Percentiles rank a stretch among this genome's conserved stretches.
These are phyloP conservation scores for Dendrobium nobile DNA, from an alignment of 106 monocot genomes.

Conservation along the genomic window DNA sequence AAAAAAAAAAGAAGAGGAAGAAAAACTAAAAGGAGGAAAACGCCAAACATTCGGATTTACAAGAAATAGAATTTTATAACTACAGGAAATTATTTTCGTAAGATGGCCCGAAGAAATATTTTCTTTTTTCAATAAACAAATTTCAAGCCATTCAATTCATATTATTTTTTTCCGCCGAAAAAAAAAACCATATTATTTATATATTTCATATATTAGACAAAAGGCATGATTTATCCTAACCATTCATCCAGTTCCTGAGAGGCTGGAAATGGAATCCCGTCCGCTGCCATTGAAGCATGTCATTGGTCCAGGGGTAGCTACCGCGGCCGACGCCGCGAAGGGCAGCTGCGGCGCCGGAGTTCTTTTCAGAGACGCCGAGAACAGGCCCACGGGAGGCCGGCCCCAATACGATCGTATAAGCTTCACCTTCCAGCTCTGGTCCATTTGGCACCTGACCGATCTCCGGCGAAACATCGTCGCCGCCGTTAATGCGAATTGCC, in stretches of 20 bases:
- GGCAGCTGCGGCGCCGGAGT: slow-evolving; percentile 8
- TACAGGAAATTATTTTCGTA: no score
- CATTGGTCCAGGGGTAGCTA: slow-evolving; percentile 34
- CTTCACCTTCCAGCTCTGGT: not conserved
- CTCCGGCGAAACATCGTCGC: not conserved
- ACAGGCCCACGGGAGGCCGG: slow-evolving; percentile 9
- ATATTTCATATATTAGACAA: not conserved
- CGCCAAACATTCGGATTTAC: no score
- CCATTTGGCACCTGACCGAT: no score
- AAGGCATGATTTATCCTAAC: slow-evolving; percentile 1
- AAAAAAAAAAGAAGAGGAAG: no score
- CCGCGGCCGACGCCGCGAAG: not conserved
- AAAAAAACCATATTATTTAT: no score
- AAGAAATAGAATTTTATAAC: no score
- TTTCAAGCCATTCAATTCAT: no score
- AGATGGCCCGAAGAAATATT: no score
- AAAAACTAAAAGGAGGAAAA: no score
- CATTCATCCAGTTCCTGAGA: slow-evolving; percentile 50
- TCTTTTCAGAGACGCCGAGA: slow-evolving; percentile 28
- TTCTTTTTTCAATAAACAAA: no score
- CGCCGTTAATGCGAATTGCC: not conserved
- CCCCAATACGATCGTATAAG: not conserved
- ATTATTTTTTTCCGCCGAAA: no score
- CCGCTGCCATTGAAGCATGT: slow-evolving; percentile 45
- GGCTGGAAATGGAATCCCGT: slow-evolving; percentile 48